Conservation (phyloP, 2,329 filamentous ascomycete genomes). For the Penicillium verrucosum region DNA sequence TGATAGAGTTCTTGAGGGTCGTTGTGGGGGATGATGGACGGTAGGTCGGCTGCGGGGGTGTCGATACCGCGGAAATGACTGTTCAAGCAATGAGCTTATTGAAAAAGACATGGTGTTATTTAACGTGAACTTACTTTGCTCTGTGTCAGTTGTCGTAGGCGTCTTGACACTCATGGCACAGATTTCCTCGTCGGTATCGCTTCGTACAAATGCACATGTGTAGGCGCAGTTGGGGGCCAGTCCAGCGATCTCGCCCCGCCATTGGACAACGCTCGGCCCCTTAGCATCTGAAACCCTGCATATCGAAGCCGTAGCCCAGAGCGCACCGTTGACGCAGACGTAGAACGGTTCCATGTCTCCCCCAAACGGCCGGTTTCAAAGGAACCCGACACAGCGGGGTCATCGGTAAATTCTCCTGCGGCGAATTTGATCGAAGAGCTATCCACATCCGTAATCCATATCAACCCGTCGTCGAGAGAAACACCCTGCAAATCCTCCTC, state of each 20-base stretch:
- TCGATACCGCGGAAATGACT: conserved; percentile 40
- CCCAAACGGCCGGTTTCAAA: conserved; percentile 29
- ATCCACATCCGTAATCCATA: conserved; percentile 49
- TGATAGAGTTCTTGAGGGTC: conserved; percentile 63
- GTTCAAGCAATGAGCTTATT: conserved; percentile 10
- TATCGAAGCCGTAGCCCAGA: conserved; percentile 62
- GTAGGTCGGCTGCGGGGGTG: conserved; percentile 56
- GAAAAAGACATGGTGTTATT: neutral
- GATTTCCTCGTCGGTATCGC: conserved; percentile 55
- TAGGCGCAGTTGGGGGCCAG: conserved; percentile 64
- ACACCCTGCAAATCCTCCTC: conserved; percentile 43
- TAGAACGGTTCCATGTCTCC: conserved; percentile 57
- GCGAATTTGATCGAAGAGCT: conserved; percentile 48
- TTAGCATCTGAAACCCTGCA: conserved; percentile 44
- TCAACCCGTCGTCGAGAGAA: conserved; percentile 42
- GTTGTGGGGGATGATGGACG: conserved; percentile 63
- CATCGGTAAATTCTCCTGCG: conserved; percentile 42
- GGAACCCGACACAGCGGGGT: conserved; percentile 29
- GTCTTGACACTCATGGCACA: conserved; percentile 62
- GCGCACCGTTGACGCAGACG: conserved; percentile 62
- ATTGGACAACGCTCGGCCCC: conserved; percentile 48
- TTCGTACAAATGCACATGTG: conserved; percentile 60
- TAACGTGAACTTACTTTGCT: conserved; percentile 50
- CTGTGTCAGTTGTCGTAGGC: conserved; percentile 55
- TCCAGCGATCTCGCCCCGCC: conserved; percentile 62